Conservation (phyloP, 2,329 filamentous ascomycete genomes). For the Aspergillus intermedius region DNA sequence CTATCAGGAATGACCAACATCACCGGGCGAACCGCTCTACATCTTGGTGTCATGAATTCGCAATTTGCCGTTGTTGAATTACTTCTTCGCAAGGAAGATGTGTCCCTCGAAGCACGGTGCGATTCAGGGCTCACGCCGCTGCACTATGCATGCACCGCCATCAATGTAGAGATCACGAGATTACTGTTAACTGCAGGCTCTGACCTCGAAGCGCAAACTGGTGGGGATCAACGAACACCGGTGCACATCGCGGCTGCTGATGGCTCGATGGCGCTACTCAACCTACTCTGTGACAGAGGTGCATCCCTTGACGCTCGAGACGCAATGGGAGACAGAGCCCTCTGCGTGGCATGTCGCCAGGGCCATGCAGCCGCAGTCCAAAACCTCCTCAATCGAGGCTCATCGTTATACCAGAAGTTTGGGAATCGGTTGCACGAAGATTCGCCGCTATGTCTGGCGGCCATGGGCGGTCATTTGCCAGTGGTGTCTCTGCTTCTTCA, state of each 20-base stretch:
- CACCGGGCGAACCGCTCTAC: slow-evolving; percentile 29
- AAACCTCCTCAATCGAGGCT: slow-evolving; percentile 27
- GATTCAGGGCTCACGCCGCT: slow-evolving; percentile 23
- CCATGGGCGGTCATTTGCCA: slow-evolving; percentile 27
- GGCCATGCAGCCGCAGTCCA: slow-evolving; percentile 30
- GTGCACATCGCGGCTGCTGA: slow-evolving; percentile 28
- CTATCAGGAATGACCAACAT: slow-evolving; percentile 21
- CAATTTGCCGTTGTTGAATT: slow-evolving; percentile 33
- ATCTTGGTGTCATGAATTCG: slow-evolving; percentile 29
- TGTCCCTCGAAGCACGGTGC: slow-evolving; percentile 25
- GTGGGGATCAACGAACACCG: slow-evolving; percentile 21
- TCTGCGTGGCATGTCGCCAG: slow-evolving; percentile 26
- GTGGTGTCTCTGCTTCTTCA: slow-evolving; percentile 27
- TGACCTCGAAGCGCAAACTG: slow-evolving; percentile 28
- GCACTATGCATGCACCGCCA: slow-evolving; percentile 33
- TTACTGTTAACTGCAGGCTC: slow-evolving; percentile 29
- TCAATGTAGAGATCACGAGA: slow-evolving; percentile 23
- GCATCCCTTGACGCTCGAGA: slow-evolving; percentile 29
- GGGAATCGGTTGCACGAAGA: slow-evolving; percentile 25
- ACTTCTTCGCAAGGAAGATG: slow-evolving; percentile 26
- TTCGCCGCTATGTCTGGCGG: slow-evolving; percentile 33
- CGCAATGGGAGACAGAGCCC: slow-evolving; percentile 25
- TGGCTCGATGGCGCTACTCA: slow-evolving; percentile 24
- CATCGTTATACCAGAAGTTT: slow-evolving; percentile 21
- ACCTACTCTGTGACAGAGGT: slow-evolving; percentile 26